Conservation (phyloP, 2,329 filamentous ascomycete genomes). For the Fusarium oligoseptatum region DNA sequence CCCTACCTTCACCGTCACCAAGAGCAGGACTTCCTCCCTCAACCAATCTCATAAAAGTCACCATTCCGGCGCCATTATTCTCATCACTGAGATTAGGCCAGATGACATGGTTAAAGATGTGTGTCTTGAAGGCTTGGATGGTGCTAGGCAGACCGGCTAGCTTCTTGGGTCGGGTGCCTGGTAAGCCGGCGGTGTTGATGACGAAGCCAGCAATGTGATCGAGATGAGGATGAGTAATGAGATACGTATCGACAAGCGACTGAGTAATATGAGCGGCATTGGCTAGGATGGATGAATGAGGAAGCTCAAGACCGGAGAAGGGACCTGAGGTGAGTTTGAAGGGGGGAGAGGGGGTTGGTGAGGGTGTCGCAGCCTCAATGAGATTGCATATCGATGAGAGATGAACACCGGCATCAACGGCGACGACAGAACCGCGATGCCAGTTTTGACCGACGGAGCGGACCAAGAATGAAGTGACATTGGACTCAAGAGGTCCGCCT, state of each 20-base stretch:
- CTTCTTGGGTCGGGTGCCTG: slow-evolving; percentile 84
- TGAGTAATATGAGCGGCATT: slow-evolving; percentile 87
- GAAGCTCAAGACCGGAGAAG: slow-evolving; percentile 83
- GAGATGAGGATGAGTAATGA: slow-evolving; percentile 97
- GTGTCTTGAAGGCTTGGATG: slow-evolving; percentile 90
- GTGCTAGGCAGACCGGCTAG: slow-evolving; percentile 88
- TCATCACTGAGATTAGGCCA: slow-evolving; percentile 99
- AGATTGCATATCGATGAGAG: slow-evolving; percentile 87
- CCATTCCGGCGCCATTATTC: slow-evolving; percentile 90
- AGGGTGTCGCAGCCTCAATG: slow-evolving; percentile 69
- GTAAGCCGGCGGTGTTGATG: slow-evolving; percentile 90
- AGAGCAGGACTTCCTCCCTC: slow-evolving; percentile 90
- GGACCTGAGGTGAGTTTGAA: slow-evolving; percentile 76
- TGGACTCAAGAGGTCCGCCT: slow-evolving; percentile 90
- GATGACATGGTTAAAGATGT: slow-evolving; percentile 98
- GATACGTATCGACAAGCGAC: slow-evolving; percentile 85
- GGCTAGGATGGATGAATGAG: slow-evolving; percentile 73
- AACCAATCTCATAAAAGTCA: slow-evolving; percentile 89
- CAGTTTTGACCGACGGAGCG: slow-evolving; percentile 84
- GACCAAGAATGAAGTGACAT: slow-evolving; percentile 89
- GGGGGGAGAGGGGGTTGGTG: slow-evolving; percentile 52
- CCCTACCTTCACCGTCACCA: slow-evolving; percentile 82
- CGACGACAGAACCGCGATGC: slow-evolving; percentile 84
- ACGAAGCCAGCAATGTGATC: slow-evolving; percentile 94
- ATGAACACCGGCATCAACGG: slow-evolving; percentile 95